Evolutionary conservation across 2,329 filamentous ascomycete genomes (phyloP), one percentile per base, ranked within the genome.

Genomic region (Leptographium flavum): DNA sequence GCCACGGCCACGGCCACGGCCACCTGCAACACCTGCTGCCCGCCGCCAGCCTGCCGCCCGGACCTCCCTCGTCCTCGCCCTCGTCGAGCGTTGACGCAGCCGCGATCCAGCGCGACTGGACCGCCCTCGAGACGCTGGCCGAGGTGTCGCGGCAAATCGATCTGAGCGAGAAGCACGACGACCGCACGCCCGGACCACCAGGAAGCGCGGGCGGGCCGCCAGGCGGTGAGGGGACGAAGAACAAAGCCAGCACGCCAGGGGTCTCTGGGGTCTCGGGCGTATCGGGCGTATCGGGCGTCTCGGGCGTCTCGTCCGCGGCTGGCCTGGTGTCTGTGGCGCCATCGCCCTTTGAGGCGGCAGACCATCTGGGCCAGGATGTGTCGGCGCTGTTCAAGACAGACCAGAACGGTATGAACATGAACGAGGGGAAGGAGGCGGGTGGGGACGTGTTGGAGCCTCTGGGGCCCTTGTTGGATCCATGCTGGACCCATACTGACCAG

Each of bases 81-180:
- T 39, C 48, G 1, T 39, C 49, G 22, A 47, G 7, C n/a, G 55
- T 59, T 39, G 62, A 65, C 21, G 56, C 68, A 8, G 68, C 70
- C 1, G 56, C 60, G 47, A 57, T 59, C 32, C 80, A 61, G 45
- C 61, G 62, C 52, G 76, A 78, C 52, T 86, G 87, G 71, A 87
- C 85, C 49, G 84, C 85, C 2, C 69, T 94, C 32, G 85, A 93
- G 58, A 87, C 87, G 5, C 70, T 94, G 21, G 87, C 87, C 28
- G 87, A 94, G 62, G 87, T 88, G 0, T 93, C 87, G 42, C 75
- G 86, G 42, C 84, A 85, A 59, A 76, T 92, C 47, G 83, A 83
- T 53, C 67, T 78, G 15, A 74, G 69, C 48, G 73, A 79, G 55
- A 78, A 77, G 56, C 73, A 69, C 43, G 73, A 74, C 53, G 67